Conservation (phyloP, 2,329 filamentous ascomycete species). For the Huntiella decipiens region DNA sequence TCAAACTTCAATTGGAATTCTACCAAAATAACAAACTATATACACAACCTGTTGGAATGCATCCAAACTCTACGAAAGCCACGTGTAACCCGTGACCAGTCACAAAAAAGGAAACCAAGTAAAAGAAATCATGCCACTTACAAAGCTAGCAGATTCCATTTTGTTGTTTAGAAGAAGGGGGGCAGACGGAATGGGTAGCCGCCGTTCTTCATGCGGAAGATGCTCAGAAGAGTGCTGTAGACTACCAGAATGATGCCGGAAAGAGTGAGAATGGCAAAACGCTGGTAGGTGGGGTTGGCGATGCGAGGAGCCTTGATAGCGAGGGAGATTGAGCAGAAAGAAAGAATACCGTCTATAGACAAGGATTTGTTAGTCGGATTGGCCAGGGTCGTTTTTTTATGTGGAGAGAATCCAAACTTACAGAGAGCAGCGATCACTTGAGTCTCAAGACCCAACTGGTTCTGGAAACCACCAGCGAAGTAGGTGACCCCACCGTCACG, state of each 20-base stretch:
- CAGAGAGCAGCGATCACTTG: conserved; percentile 89
- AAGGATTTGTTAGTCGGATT: conserved; percentile 11
- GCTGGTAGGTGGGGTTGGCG: conserved; percentile 54
- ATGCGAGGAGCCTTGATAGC: conserved; percentile 87
- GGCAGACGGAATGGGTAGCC: conserved; percentile 90
- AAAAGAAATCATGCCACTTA: too few relatives aligned
- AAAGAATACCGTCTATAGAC: conserved; percentile 51
- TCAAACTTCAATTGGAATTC: too few relatives aligned
- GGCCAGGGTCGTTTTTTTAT: not conserved
- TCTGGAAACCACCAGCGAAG: conserved; percentile 82
- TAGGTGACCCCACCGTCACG: conserved; percentile 74
- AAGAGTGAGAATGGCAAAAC: conserved; percentile 67
- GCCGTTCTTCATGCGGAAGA: conserved; percentile 87
- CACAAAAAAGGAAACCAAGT: not conserved
- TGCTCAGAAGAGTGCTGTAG: conserved; percentile 86
- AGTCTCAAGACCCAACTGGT: conserved; percentile 82
- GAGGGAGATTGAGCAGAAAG: conserved; percentile 80
- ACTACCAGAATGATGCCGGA: conserved; percentile 55
- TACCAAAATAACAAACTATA: too few relatives aligned
- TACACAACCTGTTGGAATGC: too few relatives aligned
- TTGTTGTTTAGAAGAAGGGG: conserved; percentile 46
- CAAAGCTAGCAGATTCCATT: too few relatives aligned
- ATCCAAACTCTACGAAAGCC: too few relatives aligned
- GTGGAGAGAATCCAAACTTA: conserved; percentile 30
- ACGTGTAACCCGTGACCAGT: too few relatives aligned